Percentiles rank a stretch among this genome's conserved stretches.
Conservation (phyloP, 2,329 filamentous ascomycete genomes). For the Lasiodiplodia sp. region DNA sequence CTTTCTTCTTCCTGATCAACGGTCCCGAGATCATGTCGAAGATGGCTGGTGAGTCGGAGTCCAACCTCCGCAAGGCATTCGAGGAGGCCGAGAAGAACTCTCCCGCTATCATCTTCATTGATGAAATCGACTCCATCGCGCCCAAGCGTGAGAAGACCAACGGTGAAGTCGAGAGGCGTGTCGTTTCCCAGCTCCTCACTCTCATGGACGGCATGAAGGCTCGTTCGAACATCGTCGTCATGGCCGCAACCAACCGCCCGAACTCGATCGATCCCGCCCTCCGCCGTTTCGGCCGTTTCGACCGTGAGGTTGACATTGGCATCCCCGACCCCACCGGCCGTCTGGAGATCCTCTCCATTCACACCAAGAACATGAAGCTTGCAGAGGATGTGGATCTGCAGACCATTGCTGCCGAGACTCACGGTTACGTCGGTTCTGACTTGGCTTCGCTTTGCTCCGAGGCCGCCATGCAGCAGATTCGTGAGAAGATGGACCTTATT, state of each 20-base stretch:
- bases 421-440: constrained; percentile 99
- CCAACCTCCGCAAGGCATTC: constrained; percentile 97
- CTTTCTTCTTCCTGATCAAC: constrained; percentile 99
- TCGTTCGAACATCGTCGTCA: constrained; percentile 96
- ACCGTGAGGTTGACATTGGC: constrained; percentile 98
- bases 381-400: constrained; percentile 96
- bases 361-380: constrained; percentile 99
- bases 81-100: constrained; percentile 99
- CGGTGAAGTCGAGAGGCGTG: constrained; percentile 97
- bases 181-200: constrained; percentile 94
- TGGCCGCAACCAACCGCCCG: constrained; percentile 98
- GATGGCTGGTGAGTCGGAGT: constrained; percentile 99
- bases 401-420: constrained; percentile 95
- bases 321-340: constrained; percentile 97
- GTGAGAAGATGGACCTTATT: constrained; percentile 99
- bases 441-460: constrained; percentile 97
- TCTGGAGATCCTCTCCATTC: constrained; percentile 98
- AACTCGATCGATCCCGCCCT: constrained; percentile 99
- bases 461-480: constrained; percentile 99
- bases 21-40: constrained; percentile 99
- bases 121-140: constrained; percentile 98
- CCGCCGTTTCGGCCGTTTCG: constrained; percentile 97
- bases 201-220: constrained; percentile 99
- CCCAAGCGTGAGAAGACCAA: constrained; percentile 99
- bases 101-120: constrained; percentile 98